Base-by-base conservation (phyloP, 768 basidiomycete species). In the Calvatia gigantea region DNA sequence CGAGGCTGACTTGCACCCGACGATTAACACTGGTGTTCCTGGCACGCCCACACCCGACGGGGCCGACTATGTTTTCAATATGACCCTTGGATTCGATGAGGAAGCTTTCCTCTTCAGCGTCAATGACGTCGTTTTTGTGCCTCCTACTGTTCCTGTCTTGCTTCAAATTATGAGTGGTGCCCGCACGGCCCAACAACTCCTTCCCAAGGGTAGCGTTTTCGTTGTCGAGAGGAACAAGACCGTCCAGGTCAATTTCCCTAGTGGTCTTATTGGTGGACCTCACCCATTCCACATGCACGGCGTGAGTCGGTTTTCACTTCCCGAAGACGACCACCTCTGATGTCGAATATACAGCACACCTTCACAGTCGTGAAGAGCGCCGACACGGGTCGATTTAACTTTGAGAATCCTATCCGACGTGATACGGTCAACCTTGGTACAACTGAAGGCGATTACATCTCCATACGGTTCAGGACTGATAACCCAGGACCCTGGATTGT, bases 401-500 rank as follows among this genome's bases (percentile, higher is more conserved):
- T 73, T 38, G 60, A 61, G 14, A 81, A 87, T 65, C 87, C 88
- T 0, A 74, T 73, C 42, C 58, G 73, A 41, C 71, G 85, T n/a
- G 86, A 88, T 64, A 82, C 82, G 2, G 77, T 85, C 33, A 71
- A 66, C 51, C 75, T 79, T 6, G 73, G 75, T 6, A 37, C 58
- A 28, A 47, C 0, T 6, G 61, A 57, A 17, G 65, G 63, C 0
- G 78, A 78, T 54, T 73, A 74, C 19, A 76, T 79, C 21, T 81
- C 80, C 0, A 71, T 91, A 39, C 79, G 86, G 4, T 89, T 86
- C 70, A 67, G 67, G 27, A 86, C 87, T 0, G 81, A 90, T 62
- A 89, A 89, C 66, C 68, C 86, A 2, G 88, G 87, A 3, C 81
- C 82, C 6, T 86, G 82, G 78, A 70, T 81, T 57, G 63, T 80